Evolutionary conservation across 129 eudicot species (phyloP), one percentile per base, ranked within the genome.

Genomic region (Sambucus nigra): DNA sequence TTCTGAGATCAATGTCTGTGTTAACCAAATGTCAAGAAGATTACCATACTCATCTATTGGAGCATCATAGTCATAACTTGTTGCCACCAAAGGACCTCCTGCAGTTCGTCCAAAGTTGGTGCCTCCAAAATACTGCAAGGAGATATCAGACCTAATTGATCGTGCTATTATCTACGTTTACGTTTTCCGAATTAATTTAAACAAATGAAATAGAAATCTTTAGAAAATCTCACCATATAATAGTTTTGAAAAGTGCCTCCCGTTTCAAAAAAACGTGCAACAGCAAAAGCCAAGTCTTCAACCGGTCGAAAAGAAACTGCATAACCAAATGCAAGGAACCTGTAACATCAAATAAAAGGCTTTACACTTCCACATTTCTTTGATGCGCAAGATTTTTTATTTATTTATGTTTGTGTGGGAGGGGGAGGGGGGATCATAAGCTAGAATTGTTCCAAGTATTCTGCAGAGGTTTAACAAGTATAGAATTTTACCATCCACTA

Each of bases 11-110:
- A n/a, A 44, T n/a, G 22, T 32, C 5, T n/a, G n/a, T n/a, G n/a
- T n/a, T n/a, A 13, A 5, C 47, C 20, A 15, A 27, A 52, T 29
- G 38, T 54, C 23, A 52, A 46, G 50, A 65, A 55, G 39, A 57
- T 54, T 81, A 86, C 95, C 92, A 75, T 81, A 86, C 60, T 86
- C 87, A 67, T 86, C 66, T 54, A 86, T 66, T 8, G 95, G 95
- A 13, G 95, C 95, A 58, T 86, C 95, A 61, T 86, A 86, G 62
- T 86, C 95, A 68, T 86, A 86, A 74, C 92, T 86, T 53, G 95
- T 86, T 21, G 92, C 87, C 42, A 86, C 21, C 67, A 86, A 51
- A 64, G 95, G 95, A 39, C 95, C 95, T 51, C 95, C 95, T 17
- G 95, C 87, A 32, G 92, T 86, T 55, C 95, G 66, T 17, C 92